phyloP scores from a whole-genome alignment of 2,329 filamentous ascomycete genomes.

The Monosporascus sp. region DNA sequence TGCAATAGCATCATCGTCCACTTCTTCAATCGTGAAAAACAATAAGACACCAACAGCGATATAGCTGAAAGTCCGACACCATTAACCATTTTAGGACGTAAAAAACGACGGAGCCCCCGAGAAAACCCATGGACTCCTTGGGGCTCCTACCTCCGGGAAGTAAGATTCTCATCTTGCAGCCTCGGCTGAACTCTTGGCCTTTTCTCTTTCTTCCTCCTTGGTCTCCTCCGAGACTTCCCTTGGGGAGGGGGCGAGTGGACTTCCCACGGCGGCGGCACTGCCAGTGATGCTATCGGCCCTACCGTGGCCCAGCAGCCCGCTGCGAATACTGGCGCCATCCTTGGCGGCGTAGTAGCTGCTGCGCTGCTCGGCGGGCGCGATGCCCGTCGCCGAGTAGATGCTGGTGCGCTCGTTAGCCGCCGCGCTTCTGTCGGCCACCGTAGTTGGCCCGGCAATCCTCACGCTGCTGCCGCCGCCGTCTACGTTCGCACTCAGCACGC shows the following conservation, averaged over 20 bases:
- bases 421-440: constrained; percentile 8
- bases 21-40: no score
- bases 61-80: no score
- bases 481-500: constrained; percentile 68
- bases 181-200: not conserved
- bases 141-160: no score
- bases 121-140: no score
- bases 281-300: constrained; percentile 78
- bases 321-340: constrained; percentile 74
- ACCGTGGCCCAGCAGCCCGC: constrained; percentile 69
- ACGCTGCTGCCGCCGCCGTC: constrained; percentile 41
- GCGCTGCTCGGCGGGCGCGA: constrained; percentile 62
- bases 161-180: not conserved
- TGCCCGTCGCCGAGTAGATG: constrained; percentile 73
- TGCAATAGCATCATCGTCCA: no score
- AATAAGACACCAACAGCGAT: no score
- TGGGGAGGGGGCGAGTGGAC: constrained; percentile 51
- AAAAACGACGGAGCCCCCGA: no score
- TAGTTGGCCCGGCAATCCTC: constrained; percentile 36
- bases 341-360: constrained; percentile 71
- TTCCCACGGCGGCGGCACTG: constrained; percentile 60
- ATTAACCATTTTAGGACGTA: no score
- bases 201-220: constrained; percentile 12
- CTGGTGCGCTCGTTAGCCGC: constrained; percentile 62
- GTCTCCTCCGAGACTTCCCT: constrained; percentile 33